These are phyloP conservation scores for Moesziomyces parantarcticus DNA, from an alignment of 1,284 basidiomycete species.

Conservation along the genomic window DNA sequence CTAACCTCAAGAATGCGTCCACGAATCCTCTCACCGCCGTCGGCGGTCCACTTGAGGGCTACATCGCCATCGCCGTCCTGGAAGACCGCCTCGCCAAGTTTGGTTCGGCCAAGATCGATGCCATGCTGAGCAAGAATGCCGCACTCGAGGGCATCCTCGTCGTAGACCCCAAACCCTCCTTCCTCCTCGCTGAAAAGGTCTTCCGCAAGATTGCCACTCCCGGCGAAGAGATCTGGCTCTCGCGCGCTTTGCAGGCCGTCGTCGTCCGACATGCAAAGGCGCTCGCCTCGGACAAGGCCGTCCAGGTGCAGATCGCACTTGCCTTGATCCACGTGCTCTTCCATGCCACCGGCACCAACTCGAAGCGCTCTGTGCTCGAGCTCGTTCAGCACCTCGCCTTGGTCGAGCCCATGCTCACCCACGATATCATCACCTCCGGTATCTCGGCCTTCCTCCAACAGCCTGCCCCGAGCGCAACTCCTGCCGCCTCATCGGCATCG, in stretches of 20 bases:
- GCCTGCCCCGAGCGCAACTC: neutral
- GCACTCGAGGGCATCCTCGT: slow-evolving; percentile 45
- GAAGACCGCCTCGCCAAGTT: slow-evolving; percentile 38
- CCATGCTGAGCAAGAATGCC: slow-evolving; percentile 35
- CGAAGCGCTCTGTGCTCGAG: slow-evolving; percentile 27
- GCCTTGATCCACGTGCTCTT: slow-evolving; percentile 51
- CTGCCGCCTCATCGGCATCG: slow-evolving; percentile 12
- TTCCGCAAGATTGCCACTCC: slow-evolving; percentile 53
- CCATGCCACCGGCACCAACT: slow-evolving; percentile 33
- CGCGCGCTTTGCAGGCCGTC: slow-evolving; percentile 42
- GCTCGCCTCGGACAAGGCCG: slow-evolving; percentile 37
- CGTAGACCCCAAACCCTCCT: slow-evolving; percentile 59
- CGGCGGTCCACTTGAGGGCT: slow-evolving; percentile 61
- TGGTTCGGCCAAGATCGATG: slow-evolving; percentile 44
- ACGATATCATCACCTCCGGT: slow-evolving; percentile 39
- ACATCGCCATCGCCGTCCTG: slow-evolving; percentile 54
- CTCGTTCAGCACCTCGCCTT: slow-evolving; percentile 26
- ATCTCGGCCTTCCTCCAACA: slow-evolving; percentile 41
- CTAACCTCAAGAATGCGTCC: slow-evolving; percentile 55
- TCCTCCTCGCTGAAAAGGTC: slow-evolving; percentile 64
- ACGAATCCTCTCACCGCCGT: slow-evolving; percentile 58
- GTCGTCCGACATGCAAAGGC: slow-evolving; percentile 15
- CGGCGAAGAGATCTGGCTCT: slow-evolving; percentile 57
- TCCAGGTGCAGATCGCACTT: slow-evolving; percentile 30
- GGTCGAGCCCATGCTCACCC: slow-evolving; percentile 36